Conservation (phyloP, 1,284 basidiomycete species). For the Ustilago tritici region DNA sequence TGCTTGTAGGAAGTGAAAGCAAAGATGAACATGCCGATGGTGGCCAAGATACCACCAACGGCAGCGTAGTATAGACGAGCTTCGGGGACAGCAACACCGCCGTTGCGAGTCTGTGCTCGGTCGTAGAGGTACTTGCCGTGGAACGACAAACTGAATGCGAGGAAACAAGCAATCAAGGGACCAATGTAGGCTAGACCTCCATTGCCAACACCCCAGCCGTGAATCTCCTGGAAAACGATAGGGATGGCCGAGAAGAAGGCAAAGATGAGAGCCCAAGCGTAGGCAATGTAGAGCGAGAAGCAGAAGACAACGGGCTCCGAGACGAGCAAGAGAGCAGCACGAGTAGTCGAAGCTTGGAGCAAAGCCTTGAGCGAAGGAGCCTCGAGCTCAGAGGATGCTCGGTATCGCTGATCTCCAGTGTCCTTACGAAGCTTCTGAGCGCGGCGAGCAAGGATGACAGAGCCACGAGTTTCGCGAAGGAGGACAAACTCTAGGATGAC, state of each 20-base stretch:
- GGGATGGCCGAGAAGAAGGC: slow-evolving; percentile 68
- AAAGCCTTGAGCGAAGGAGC: slow-evolving; percentile 65
- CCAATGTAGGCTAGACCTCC: slow-evolving; percentile 69
- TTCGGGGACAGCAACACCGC: slow-evolving; percentile 58
- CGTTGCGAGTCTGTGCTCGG: slow-evolving; percentile 45
- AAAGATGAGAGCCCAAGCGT: slow-evolving; percentile 66
- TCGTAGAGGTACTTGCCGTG: slow-evolving; percentile 61
- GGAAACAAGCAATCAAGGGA: slow-evolving; percentile 63
- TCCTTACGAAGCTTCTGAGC: slow-evolving; percentile 67
- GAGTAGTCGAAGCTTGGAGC: slow-evolving; percentile 63
- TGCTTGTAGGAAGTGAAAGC: slow-evolving; percentile 59
- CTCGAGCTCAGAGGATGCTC: slow-evolving; percentile 68
- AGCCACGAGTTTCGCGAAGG: slow-evolving; percentile 69
- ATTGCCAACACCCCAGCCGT: slow-evolving; percentile 68
- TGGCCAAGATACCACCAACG: slow-evolving; percentile 51
- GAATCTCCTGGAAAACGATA: slow-evolving; percentile 67
- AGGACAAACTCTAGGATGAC: slow-evolving; percentile 66
- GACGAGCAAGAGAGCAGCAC: slow-evolving; percentile 65
- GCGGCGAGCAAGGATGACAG: slow-evolving; percentile 63
- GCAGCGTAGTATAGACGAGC: slow-evolving; percentile 60
- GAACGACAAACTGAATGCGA: slow-evolving; percentile 62
- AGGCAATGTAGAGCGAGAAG: slow-evolving; percentile 67
- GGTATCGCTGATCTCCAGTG: slow-evolving; percentile 67
- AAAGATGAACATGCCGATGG: slow-evolving; percentile 62
- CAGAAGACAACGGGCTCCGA: slow-evolving; percentile 68